phyloP scores from a whole-genome alignment of 1,139 yeast genomes.

The Suhomyces panamericanus region DNA sequence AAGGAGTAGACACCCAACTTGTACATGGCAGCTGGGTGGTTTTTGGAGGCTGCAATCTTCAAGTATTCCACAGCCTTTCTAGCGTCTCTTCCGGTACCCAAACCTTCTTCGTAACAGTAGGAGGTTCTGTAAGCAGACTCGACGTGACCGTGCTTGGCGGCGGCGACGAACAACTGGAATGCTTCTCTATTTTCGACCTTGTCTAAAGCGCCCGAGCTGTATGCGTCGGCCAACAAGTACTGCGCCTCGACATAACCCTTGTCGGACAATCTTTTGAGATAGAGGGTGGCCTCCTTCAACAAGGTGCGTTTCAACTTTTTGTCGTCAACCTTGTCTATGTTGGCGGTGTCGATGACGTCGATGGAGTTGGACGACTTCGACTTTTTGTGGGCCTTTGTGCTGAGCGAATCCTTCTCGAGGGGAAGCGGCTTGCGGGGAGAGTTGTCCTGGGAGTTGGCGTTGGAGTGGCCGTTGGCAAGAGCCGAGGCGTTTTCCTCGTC shows the following conservation, averaged over 20 bases:
- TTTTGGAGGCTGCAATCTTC: conserved; percentile 84
- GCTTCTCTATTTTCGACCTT: conserved; percentile 81
- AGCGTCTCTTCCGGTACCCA: conserved; percentile 89
- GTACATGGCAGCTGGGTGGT: conserved; percentile 95
- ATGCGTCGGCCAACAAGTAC: conserved; percentile 84
- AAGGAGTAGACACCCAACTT: conserved; percentile 86
- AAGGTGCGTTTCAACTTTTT: conserved; percentile 46
- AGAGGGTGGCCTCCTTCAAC: conserved; percentile 73
- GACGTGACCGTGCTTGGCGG: conserved; percentile 90
- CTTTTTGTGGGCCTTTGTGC: conserved; percentile 17
- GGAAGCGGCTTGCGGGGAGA: conserved; percentile 28
- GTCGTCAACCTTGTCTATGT: conserved; percentile 27
- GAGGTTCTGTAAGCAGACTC: conserved; percentile 93
- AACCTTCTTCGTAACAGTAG: conserved; percentile 87
- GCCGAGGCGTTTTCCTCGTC: conserved; percentile 27
- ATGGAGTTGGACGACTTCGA: conserved; percentile 23
- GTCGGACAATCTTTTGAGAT: conserved; percentile 71
- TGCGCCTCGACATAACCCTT: conserved; percentile 90
- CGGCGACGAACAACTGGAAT: conserved; percentile 72
- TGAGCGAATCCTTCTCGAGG: conserved; percentile 15
- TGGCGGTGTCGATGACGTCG: conserved; percentile 20
- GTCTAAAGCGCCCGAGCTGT: conserved; percentile 82
- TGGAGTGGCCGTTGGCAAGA: conserved; percentile 9
- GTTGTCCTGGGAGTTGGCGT: conserved; percentile 22
- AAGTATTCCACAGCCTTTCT: conserved; percentile 81